phyloP scores from a whole-genome alignment of 148 eudicot species.

The Vaccinium corymbosum region DNA sequence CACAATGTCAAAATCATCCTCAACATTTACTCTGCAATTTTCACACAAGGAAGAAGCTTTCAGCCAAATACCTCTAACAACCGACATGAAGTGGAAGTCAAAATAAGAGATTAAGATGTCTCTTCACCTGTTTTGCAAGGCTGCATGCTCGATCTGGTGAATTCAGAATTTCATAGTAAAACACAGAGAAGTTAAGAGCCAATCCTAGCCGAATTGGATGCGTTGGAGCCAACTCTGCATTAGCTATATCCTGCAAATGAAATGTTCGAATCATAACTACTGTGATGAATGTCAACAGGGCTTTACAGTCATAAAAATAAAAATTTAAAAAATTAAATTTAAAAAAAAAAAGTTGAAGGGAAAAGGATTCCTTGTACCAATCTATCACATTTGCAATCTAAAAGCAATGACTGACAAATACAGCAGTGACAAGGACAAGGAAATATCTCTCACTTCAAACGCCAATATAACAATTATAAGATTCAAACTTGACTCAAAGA shows the following conservation, averaged over 20 bases:
- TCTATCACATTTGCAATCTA: background rate
- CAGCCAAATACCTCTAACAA: background rate
- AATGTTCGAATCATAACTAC: background rate
- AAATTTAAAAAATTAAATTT: background rate
- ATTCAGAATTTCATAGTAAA: constrained; percentile 30
- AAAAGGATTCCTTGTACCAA: background rate
- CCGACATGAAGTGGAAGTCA: background rate
- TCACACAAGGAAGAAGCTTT: background rate
- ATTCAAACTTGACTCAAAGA: background rate
- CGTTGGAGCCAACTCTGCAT: constrained; percentile 23
- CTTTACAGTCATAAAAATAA: background rate
- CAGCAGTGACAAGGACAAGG: background rate
- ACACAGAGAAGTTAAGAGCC: constrained; percentile 31
- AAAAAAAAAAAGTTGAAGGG: background rate
- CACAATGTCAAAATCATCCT: background rate
- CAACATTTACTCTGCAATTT: background rate
- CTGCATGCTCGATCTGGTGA: constrained; percentile 28
- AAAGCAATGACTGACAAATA: background rate
- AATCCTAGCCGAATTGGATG: constrained; percentile 29
- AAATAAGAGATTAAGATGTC: background rate
- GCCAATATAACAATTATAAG: background rate
- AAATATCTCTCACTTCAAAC: background rate
- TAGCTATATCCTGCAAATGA: constrained; percentile 25
- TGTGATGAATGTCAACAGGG: background rate
- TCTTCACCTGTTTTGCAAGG: constrained; percentile 29